Evolutionary conservation across 495 filamentous ascomycete genomes (phyloP).

Genomic region (Neurospora sp.): DNA sequence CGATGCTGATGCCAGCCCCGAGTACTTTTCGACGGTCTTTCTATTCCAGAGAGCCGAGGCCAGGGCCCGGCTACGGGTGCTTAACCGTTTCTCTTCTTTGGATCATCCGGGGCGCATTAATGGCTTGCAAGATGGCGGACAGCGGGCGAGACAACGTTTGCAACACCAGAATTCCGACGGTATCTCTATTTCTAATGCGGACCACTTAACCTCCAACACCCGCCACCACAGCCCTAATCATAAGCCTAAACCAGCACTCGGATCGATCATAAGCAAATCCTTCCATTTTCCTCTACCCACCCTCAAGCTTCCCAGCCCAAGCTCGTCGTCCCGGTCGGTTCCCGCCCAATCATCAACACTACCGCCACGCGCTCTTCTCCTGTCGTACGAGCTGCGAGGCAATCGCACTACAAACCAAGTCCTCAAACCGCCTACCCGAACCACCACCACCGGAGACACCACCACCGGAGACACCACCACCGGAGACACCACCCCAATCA

Average conservation of each 20-base stretch:
- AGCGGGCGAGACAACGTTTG: not conserved
- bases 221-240: no score
- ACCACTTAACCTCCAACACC: no score
- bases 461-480: not conserved
- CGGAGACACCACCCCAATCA: not conserved
- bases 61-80: not conserved
- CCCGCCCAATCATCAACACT: not conserved
- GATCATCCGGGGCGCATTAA: not conserved
- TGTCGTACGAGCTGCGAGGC: not conserved
- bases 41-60: not conserved
- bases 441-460: not conserved
- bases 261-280: not conserved
- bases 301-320: not conserved
- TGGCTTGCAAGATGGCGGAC: not conserved
- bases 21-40: not conserved
- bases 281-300: not conserved
- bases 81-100: not conserved
- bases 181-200: no score
- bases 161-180: no score
- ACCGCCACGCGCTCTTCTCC: not conserved
- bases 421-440: not conserved
- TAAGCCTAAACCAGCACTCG: no score
- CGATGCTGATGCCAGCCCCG: not conserved
- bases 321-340: not conserved
- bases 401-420: not conserved